Percentiles rank a stretch among this genome's conserved stretches.
These are phyloP conservation scores for Oryza brachyantha DNA, from an alignment of 176 grass and related monocot species.

Conservation along the genomic window DNA sequence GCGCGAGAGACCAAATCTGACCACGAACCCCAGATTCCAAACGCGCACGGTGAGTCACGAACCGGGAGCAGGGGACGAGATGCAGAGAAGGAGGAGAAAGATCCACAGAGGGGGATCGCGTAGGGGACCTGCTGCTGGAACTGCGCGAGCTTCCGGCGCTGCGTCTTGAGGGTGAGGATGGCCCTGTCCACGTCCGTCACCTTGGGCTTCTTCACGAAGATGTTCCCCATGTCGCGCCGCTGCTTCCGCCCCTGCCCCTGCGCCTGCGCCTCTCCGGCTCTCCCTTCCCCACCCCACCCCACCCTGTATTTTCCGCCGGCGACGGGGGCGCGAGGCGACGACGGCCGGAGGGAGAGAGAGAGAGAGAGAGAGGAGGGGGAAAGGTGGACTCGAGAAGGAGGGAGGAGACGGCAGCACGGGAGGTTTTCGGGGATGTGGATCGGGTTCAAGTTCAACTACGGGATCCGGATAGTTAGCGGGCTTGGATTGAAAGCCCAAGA, in stretches of 20 bases:
- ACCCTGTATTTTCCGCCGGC: conserved; percentile 3
- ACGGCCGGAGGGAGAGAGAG: conserved; percentile 15
- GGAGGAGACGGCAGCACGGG: conserved; percentile 3
- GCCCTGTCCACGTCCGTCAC: conserved; percentile 95
- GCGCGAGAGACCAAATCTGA: conserved; percentile 27
- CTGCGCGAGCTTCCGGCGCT: conserved; percentile 90
- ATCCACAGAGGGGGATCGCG: background rate
- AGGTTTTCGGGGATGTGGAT: background rate
- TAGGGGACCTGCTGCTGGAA: conserved; percentile 79
- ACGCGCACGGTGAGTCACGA: too few relatives aligned
- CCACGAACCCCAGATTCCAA: background rate
- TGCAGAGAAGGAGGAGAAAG: background rate
- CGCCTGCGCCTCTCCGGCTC: too few relatives aligned
- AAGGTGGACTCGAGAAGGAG: conserved; percentile 24
- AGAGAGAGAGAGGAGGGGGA: background rate
- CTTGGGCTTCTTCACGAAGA: conserved; percentile 98
- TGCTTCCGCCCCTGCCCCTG: background rate
- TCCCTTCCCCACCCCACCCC: too few relatives aligned
- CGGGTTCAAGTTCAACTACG: too few relatives aligned
- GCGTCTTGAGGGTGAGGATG: conserved; percentile 93
- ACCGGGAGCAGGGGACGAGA: background rate
- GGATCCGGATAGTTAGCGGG: too few relatives aligned
- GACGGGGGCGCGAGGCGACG: conserved; percentile 25
- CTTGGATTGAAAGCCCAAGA: too few relatives aligned
- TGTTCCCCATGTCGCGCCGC: conserved; percentile 65